Evolutionary conservation across 192 early-diverging fungal species (phyloP), one percentile per base, ranked within the genome.

Genomic region (Chytriomyces sp.): DNA sequence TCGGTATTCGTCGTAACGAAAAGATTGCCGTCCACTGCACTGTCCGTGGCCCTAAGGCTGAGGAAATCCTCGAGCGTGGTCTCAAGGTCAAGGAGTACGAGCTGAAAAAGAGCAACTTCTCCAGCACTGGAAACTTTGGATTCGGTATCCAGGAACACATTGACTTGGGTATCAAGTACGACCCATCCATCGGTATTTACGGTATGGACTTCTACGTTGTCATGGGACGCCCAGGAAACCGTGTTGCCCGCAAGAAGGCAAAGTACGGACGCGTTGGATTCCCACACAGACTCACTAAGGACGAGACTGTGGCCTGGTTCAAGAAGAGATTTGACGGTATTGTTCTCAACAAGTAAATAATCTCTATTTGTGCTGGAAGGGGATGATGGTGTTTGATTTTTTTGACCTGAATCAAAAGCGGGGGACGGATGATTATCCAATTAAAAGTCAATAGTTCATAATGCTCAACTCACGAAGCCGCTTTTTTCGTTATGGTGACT

Each of bases 111-210:
- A 82, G 90, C 85, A 99, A 99, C 95, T 99, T 98, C 90, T 97
- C 95, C 47, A 90, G 84, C 61, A 98, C 96, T 72, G 98, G 98
- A 69, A 98, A 99, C 94, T 99, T 99, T 81, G 98, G 98, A 81
- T 99, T 98, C 89, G 98, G 98, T 96, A 95, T 99, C 89, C 93
- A 98, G 84, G 98, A 99, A 89, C 98, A 99, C 92, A 99, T 99
- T 80, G 98, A 98, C 90, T 91, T 99, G 86, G 97, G 96, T 84
- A 98, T 99, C 92, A 98, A 99, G 92, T 98, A 98, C 89, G 97
- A 98, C 86, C 96, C 97, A 74, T 91, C 92, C 83, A 97, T 99
- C 79, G 97, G 96, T 92, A 94, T 96, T 81, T 96, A 95, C 85
- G 91, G 90, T 81, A 88, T 86, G 89, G 97, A 99, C 91, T 99